Base-by-base conservation (phyloP, 441 rosid genomes). In the Corymbia calophylla region DNA sequence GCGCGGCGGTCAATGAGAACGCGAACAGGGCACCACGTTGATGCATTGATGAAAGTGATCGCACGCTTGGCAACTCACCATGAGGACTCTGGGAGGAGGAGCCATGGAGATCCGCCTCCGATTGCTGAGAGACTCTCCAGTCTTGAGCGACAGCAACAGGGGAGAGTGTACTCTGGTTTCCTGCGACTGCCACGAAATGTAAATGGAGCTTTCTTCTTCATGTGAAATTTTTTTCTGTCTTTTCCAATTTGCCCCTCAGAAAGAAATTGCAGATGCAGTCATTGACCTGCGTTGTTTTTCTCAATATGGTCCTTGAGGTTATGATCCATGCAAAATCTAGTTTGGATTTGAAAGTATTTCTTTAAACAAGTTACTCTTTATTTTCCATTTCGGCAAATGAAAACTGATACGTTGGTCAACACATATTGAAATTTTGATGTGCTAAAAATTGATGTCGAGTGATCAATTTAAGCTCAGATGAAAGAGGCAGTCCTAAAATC, bases 31-130 rank as follows among this genome's bases (percentile, higher is more conserved):
- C 23, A 16, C 62, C n/a, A 58, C 64, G n/a, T 25, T 25, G 25
- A 58, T 58, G 44, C 44, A 39, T 39, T 39, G 44, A 39, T 47
- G 44, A n/a, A n/a, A 29, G 18, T 14, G 9, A 62, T 29, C 29
- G 14, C 31, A 29, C 70, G 32, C 84, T 23, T 77, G 2, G 53
- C 44, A 44, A 68, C 89, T 87, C 87, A 95, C 98, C 98, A 96
- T 95, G 58, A 96, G 96, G 92, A 96, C 95, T 91, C 90, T 92
- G 66, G 94, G 92, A 88, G 94, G 92, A 87, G 94, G 92, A 88
- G 96, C 92, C 97, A 89, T 89, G 49, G 84, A 44, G n/a, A 44
- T 77, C 84, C 8, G 18, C 17, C 84, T 1, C 84, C 4, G 82
- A 13, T 16, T 73, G 49, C 29, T 1, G 82, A 73, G 16, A 39